Evolutionary conservation across 2,329 filamentous ascomycete genomes (phyloP), one percentile per base, ranked within the genome.

Genomic region (Exutisphaerella laricina): DNA sequence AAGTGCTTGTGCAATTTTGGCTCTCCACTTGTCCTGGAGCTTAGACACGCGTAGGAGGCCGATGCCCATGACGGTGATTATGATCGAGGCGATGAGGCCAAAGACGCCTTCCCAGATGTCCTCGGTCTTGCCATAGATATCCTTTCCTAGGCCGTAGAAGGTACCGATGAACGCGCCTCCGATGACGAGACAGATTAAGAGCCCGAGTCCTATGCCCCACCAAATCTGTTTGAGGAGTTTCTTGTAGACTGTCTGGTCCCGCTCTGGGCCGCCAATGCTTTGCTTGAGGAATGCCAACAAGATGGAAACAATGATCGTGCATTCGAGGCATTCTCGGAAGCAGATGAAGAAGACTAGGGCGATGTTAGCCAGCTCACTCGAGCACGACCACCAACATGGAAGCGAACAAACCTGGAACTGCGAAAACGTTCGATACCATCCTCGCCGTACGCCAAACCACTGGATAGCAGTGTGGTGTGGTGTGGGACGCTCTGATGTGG

Each of bases 291-390:
- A 94, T 16, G 87, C 80, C 29, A 94, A 76, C 23, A 94, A 72
- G n/a, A 94, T 84, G 0, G 88, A 90, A 50, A 94, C 80, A 56
- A 94, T 85, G 59, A 94, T 88, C 58, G 78, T 82, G 1, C 84
- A 85, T 70, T 94, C 88, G 35, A 94, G 71, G 30, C 80, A 80
- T 69, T 94, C 88, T 60, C 88, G 81, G 63, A 94, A 92, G 67
- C 86, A 82, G 63, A 95, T 85, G 70, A 95, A 89, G 70, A 94
- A 94, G 42, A 94, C 79, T 73, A 49, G n/a, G n/a, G n/a, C n/a
- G n/a, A n/a, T n/a, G n/a, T n/a, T n/a, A n/a, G n/a, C n/a, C n/a
- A n/a, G n/a, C n/a, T n/a, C 14, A 28, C 30, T 33, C 14, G 30
- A 9, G n/a, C n/a, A n/a, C n/a, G n/a, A 28, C 18, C 8, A 13